A percentile compares a stretch with the other conserved stretches of the same genome.
Conservation (phyloP, 805 yeast genomes). For the Sungouiella blattae region DNA sequence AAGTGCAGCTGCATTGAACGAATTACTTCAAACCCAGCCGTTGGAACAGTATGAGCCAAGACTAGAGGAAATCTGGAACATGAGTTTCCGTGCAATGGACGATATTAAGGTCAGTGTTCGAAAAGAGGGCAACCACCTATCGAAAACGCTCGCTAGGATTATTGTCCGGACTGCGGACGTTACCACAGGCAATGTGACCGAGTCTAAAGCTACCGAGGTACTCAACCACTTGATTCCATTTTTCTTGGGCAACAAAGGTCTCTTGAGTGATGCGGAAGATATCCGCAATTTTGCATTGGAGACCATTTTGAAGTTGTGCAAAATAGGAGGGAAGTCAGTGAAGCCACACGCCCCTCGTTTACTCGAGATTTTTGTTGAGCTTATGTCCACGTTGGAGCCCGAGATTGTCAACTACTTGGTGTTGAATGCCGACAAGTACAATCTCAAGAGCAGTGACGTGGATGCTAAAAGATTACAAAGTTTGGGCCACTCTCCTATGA, state of each 20-base stretch:
- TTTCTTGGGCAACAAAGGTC: constrained; percentile 72
- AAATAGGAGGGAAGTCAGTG: constrained; percentile 56
- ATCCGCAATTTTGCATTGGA: constrained; percentile 71
- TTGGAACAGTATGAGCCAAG: constrained; percentile 47
- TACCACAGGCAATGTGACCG: constrained; percentile 32
- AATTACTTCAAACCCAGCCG: constrained; percentile 62
- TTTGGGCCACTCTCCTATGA: constrained; percentile 79
- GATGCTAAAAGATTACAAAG: constrained; percentile 75
- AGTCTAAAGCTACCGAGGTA: constrained; percentile 43
- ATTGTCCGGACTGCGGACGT: constrained; percentile 56
- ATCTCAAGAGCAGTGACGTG: constrained; percentile 63
- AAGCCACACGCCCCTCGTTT: constrained; percentile 67
- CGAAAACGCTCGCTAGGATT: constrained; percentile 61
- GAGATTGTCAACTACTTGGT: constrained; percentile 83
- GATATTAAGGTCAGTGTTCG: constrained; percentile 94
- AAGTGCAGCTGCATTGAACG: constrained; percentile 65
- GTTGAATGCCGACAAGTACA: constrained; percentile 84
- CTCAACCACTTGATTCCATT: constrained; percentile 69
- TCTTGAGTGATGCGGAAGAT: constrained; percentile 83
- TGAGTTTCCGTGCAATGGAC: constrained; percentile 87
- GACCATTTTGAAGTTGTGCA: constrained; percentile 68
- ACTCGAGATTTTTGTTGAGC: constrained; percentile 60
- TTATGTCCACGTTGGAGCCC: constrained; percentile 89
- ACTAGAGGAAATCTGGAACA: constrained; percentile 73
- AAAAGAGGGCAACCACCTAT: constrained; percentile 67